Evolutionary conservation across 805 yeast genomes (phyloP), one percentile per base, ranked within the genome.

Genomic region (Cyberlindnera petersonii): DNA sequence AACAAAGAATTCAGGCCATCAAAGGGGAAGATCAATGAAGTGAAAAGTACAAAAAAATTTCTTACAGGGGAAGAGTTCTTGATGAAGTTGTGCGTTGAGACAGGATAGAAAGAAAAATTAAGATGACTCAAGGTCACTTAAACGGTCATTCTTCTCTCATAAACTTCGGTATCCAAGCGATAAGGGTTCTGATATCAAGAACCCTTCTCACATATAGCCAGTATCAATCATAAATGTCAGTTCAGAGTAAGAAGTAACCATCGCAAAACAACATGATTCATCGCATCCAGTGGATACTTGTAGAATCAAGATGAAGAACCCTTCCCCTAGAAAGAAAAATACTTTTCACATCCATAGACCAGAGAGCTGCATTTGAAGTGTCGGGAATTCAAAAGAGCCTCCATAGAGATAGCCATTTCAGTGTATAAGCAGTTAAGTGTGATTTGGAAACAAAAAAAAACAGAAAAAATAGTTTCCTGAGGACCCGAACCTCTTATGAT

Each of bases 401-500:
- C 33, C 22, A 24, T 15, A 26, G 35, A 30, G 20, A 37, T n/a
- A 35, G 22, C 39, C 33, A 31, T 36, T 31, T 31, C 43, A 36
- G 39, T 26, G 37, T 31, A 18, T 20, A 36, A 28, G 34, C 33
- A 32, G 40, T 26, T 23, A 27, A 40, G 36, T 40, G 33, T 15
- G n/a, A n/a, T n/a, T n/a, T 35, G 44, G 44, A 40, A 31, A 39
- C 43, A 39, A 33, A 33, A 33, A 33, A 31, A 23, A 11, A 13
- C 31, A 28, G 26, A 9, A 15, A n/a, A 31, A 10, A 20, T 9
- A 29, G n/a, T 35, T 31, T 39, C 34, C 35, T 61, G 83, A 79
- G 85, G 85, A 71, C 85, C 85, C 84, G 86, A 79, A 73, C 82
- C 83, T 75, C 82, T 56, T 48, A 35, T 44, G 44, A 37, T 27